Conservation (phyloP, 768 basidiomycete species). For the Xerocomellus amylosporus region DNA sequence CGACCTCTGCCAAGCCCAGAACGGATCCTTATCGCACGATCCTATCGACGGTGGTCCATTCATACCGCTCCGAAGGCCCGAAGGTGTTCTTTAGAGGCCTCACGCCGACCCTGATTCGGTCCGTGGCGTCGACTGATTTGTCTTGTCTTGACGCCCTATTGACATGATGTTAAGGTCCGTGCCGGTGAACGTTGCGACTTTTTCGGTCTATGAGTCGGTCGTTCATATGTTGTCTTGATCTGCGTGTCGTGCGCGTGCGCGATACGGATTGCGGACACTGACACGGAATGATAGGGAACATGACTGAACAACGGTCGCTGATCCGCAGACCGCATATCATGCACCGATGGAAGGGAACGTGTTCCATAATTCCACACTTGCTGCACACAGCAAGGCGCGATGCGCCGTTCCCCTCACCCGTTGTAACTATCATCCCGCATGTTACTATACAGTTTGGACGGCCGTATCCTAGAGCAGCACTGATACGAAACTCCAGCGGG, state of each 20-base stretch:
- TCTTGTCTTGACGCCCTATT: not conserved
- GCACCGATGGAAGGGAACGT: not conserved
- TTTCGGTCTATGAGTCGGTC: slow-evolving; percentile 66
- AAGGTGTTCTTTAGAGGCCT: slow-evolving; percentile 75
- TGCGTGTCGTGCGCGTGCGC: not conserved
- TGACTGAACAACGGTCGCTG: not conserved
- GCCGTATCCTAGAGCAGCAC: too few relatives aligned
- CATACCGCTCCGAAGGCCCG: slow-evolving; percentile 62
- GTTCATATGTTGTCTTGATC: slow-evolving; percentile 37
- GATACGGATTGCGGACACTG: not conserved
- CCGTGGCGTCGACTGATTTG: slow-evolving; percentile 1
- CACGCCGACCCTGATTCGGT: slow-evolving; percentile 79
- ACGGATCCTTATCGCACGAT: slow-evolving; percentile 58
- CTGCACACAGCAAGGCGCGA: not conserved
- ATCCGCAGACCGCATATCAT: not conserved
- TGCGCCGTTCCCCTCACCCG: not conserved
- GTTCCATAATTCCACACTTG: not conserved
- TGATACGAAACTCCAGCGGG: not conserved
- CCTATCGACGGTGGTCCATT: slow-evolving; percentile 53
- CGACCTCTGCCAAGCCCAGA: not conserved
- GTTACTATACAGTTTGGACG: not conserved
- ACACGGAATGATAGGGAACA: not conserved
- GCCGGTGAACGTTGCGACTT: slow-evolving; percentile 84
- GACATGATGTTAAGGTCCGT: slow-evolving; percentile 50
- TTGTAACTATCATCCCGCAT: not conserved